Percentiles rank a stretch among this genome's conserved stretches.
These are phyloP conservation scores for Globisporangium nunn DNA, from an alignment of 352 stramenopile genomes.

Conservation along the genomic window DNA sequence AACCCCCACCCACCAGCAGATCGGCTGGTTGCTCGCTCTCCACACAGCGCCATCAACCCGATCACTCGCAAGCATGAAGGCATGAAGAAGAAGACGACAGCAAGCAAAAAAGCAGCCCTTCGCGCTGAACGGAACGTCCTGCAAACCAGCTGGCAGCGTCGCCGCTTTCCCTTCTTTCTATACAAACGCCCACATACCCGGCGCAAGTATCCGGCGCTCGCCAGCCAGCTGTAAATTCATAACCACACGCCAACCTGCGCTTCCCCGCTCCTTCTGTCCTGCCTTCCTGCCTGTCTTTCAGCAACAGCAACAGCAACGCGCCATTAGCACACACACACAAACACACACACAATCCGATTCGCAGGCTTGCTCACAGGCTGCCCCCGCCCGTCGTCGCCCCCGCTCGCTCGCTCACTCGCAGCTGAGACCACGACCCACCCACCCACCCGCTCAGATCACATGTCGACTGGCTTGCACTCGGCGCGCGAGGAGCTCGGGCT, in stretches of 20 bases:
- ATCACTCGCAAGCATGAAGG: neutral
- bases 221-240: conserved; percentile 33
- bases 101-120: neutral
- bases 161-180: conserved; percentile 1
- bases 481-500: conserved; percentile 64
- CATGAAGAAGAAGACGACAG: neutral
- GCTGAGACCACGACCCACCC: conserved; percentile 4
- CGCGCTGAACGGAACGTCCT: conserved; percentile 13
- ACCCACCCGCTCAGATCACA: conserved; percentile 9
- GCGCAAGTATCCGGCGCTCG: conserved; percentile 4
- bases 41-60: neutral
- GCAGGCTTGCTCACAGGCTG: conserved; percentile 10
- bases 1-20: neutral
- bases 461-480: conserved; percentile 65
- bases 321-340: conserved; percentile 32
- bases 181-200: neutral
- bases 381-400: neutral
- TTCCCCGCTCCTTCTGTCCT: neutral
- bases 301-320: neutral
- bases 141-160: conserved; percentile 9
- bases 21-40: neutral
- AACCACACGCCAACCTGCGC: conserved; percentile 15
- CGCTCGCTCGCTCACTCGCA: neutral
- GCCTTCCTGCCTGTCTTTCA: neutral
- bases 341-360: conserved; percentile 52